Conservation (phyloP, 225 moss, liverwort and hornwort genomes). For the Bryum argenteum region DNA sequence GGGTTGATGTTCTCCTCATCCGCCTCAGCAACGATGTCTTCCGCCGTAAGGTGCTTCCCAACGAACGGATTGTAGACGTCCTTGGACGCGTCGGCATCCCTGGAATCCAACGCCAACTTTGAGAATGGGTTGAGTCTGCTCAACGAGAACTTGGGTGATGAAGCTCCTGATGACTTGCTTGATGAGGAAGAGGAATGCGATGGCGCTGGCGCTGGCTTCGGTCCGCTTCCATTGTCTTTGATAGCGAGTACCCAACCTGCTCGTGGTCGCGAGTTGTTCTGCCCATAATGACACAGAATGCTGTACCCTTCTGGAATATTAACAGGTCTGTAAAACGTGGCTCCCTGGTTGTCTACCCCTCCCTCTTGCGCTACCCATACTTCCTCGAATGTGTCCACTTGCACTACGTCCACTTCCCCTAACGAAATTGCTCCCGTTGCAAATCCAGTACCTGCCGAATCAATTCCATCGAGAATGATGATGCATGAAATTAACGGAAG, state of each 20-base stretch:
- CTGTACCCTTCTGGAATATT: slow-evolving; percentile 60
- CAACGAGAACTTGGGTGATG: slow-evolving; percentile 29
- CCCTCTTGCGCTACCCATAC: slow-evolving; percentile 71
- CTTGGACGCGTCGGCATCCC: slow-evolving; percentile 17
- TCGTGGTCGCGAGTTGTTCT: slow-evolving; percentile 50
- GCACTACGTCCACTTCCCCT: slow-evolving; percentile 63
- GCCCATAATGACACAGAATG: slow-evolving; percentile 62
- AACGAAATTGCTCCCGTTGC: slow-evolving; percentile 56
- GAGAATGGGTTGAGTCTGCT: slow-evolving; percentile 36
- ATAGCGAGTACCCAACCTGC: slow-evolving; percentile 70
- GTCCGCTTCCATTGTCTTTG: slow-evolving; percentile 38
- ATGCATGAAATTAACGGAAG: no score
- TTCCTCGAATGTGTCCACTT: slow-evolving; percentile 57
- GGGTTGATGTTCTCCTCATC: slow-evolving; percentile 42
- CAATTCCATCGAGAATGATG: no score
- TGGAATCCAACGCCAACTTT: slow-evolving; percentile 27
- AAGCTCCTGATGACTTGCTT: slow-evolving; percentile 27
- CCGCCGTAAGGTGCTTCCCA: slow-evolving; percentile 24
- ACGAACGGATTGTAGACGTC: slow-evolving; percentile 34
- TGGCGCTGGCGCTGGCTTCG: neutral
- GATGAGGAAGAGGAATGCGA: slow-evolving; percentile 31
- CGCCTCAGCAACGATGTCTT: slow-evolving; percentile 27
- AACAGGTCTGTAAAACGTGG: slow-evolving; percentile 66
- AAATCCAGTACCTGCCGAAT: slow-evolving; percentile 62
- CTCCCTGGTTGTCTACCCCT: slow-evolving; percentile 51